A percentile compares a stretch with the other conserved stretches of the same genome.
Conservation (phyloP, 495 filamentous ascomycete species). For the Melanomma pulvis-pyrius region DNA sequence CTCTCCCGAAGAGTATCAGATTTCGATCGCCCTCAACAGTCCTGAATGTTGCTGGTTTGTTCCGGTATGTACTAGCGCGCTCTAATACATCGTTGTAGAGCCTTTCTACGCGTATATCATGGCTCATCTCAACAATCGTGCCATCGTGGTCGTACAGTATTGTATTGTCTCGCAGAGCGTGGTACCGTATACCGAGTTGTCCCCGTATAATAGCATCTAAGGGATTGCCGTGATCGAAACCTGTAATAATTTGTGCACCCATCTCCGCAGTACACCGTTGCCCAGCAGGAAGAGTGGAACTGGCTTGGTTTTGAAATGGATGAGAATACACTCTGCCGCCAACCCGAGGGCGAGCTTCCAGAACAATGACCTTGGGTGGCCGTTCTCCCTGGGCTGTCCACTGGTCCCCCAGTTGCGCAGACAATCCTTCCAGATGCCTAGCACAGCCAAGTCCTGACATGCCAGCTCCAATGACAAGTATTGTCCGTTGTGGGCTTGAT, state of each 20-base stretch:
- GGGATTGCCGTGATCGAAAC: constrained; percentile 94
- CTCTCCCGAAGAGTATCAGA: constrained; percentile 79
- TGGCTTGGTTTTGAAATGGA: constrained; percentile 65
- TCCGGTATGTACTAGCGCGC: constrained; percentile 84
- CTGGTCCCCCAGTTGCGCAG: constrained; percentile 70
- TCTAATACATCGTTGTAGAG: constrained; percentile 94
- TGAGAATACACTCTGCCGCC: constrained; percentile 97
- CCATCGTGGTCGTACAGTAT: constrained; percentile 91
- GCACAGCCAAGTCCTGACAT: constrained; percentile 92
- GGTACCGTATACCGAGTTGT: constrained; percentile 85
- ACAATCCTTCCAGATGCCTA: constrained; percentile 83
- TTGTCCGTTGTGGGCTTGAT: constrained; percentile 58
- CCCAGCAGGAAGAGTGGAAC: constrained; percentile 51
- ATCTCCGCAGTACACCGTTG: constrained; percentile 84
- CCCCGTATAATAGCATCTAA: constrained; percentile 86
- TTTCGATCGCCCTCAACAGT: constrained; percentile 84
- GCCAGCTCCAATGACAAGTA: constrained; percentile 91
- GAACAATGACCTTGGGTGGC: constrained; percentile 72
- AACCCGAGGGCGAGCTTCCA: constrained; percentile 85
- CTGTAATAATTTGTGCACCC: constrained; percentile 96
- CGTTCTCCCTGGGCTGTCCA: constrained; percentile 65
- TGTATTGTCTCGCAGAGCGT: constrained; percentile 79
- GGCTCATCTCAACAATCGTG: constrained; percentile 72
- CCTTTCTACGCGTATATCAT: constrained; percentile 80
- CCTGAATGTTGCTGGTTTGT: constrained; percentile 65